Conservation (phyloP, 2,329 filamentous ascomycete genomes). For the Claviceps africana region DNA sequence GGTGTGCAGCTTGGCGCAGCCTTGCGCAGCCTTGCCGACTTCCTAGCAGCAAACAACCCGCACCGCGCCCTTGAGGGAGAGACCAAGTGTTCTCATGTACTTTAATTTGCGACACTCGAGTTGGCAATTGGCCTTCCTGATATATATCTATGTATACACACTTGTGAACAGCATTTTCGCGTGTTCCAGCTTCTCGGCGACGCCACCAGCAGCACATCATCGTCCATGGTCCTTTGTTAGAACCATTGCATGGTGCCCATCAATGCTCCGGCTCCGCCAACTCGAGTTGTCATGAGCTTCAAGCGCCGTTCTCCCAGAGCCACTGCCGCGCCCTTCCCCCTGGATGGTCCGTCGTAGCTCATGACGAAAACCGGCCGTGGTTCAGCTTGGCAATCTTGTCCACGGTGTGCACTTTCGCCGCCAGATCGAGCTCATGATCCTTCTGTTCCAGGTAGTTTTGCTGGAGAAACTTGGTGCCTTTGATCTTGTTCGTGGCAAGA, state of each 20-base stretch:
- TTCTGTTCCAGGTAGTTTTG: constrained; percentile 56
- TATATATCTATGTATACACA: constrained; percentile 6
- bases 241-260: not conserved
- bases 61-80: not conserved
- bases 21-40: not conserved
- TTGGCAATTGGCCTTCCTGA: constrained; percentile 10
- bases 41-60: not conserved
- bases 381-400: constrained; percentile 27
- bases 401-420: constrained; percentile 25
- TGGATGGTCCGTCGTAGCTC: not conserved
- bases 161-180: not conserved
- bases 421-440: constrained; percentile 24
- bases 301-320: not conserved
- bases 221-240: not conserved
- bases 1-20: not conserved
- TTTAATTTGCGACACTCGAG: not conserved
- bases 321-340: not conserved
- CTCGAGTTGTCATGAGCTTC: not conserved
- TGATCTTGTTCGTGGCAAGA: constrained; percentile 61
- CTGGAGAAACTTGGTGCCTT: constrained; percentile 67
- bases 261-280: not conserved
- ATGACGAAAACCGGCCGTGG: constrained; percentile 20
- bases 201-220: not conserved
- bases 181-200: too few species aligned
- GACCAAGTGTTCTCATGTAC: not conserved